Evolutionary conservation across 306 rosid genomes (phyloP), one percentile per base, ranked within the genome.

Genomic region (Cicer yamashitae): DNA sequence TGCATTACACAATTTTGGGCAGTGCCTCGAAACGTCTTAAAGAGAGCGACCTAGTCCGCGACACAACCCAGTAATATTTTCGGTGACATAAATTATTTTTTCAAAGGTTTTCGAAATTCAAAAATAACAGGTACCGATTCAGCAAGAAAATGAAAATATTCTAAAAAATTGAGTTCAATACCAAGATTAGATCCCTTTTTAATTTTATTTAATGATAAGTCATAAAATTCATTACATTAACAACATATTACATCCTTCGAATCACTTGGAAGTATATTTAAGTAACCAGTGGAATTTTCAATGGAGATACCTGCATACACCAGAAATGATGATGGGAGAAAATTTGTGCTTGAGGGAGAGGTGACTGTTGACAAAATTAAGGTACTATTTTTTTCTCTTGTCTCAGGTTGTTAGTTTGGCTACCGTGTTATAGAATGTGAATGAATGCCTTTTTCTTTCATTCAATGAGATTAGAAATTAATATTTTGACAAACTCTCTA

Each of bases 241-340:
- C 18, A 17, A 17, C 62, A 73, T 61, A 7, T 73, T 48, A 15
- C 46, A 10, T 67, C 30, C 78, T 70, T 78, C 45, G 52, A 6
- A 41, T 51, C 11, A 14, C 22, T 13, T 40, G 5, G 45, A 56
- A 60, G 39, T 70, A 50, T 52, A 69, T 71, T 82, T 51, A 67
- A 4, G 43, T 54, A 40, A 77, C 39, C 13, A 15, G 41, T 44
- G 58, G 25, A 63, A 58, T 68, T 78, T 74, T 74, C 63, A 2
- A 46, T 75, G 8, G 63, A 96, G 98, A 84, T 96, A 70, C 79
- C 92, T 34, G 99, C 80, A 48, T 96, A 86, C 88, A 92, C 97
- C 2, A 97, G 96, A 77, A 96, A 89, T 73, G 93, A 96, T 9
- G 99, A 96, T 82, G 88, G 85, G 74, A 92, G 56, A 82, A 96